Evolutionary conservation across 257 asterid genomes (phyloP), one percentile per base, ranked within the genome.

Genomic region (Penstemon davidsonii): DNA sequence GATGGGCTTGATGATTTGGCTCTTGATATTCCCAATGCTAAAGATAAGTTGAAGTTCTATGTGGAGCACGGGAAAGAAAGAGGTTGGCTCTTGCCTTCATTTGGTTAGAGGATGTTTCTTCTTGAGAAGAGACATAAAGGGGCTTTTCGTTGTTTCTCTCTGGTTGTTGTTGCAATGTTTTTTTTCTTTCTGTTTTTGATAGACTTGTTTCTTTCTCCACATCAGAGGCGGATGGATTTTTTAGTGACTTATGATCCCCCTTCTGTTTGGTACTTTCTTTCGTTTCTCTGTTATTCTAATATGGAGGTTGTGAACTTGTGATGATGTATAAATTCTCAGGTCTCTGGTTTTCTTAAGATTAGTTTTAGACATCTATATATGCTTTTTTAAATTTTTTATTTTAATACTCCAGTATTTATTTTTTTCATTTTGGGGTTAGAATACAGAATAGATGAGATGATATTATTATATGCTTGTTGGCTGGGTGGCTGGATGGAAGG

Each of bases 1-100:
- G 99, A 91, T 10, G 95, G 96, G 76, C 91, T 94, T 1, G 98
- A 88, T 4, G 98, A 94, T 55, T 82, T 94, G 68, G 97, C 98
- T 7, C 99, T 94, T 0, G 99, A 94, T 76, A 88, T 91, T 40
- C 99, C 99, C 0, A 91, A 87, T 50, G 99, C 99, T 0, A 85
- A 81, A 73, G 96, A 88, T 3, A 94, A 94, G 70, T 88, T 94
- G 68, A 64, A 65, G 8, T 79, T 85, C 55, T 94, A 94, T 37
- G 66, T 81, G 73, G 84, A 80, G 66, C 73, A 84, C 6, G 99
- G 93, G 1, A 75, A 76, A 60, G 83, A 68, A 51, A 81, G 75
- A 8, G 90, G 88, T 8, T 94, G 98, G 99, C 82, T 94, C 43
- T 65, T 80, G 53, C 79, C 86, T 4, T 55, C 81, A 47, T 73